phyloP scores from a whole-genome alignment of 1,284 basidiomycete species.

The Moesziomyces globuligerus region DNA sequence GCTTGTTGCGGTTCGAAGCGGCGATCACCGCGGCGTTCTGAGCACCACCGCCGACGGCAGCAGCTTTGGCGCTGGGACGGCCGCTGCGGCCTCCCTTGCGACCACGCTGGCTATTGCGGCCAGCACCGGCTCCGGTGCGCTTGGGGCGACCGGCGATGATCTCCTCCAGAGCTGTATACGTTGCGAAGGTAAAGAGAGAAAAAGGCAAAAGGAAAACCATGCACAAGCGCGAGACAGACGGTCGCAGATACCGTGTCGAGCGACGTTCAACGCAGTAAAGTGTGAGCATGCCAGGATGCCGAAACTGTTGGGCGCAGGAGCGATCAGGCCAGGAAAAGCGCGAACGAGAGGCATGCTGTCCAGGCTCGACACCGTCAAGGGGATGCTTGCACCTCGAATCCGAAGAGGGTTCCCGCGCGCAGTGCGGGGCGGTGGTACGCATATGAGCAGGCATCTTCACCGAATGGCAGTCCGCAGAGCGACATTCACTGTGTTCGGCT shows the following conservation, averaged over 20 bases:
- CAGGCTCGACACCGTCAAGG: not conserved
- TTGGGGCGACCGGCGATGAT: slow-evolving; percentile 62
- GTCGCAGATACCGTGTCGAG: not conserved
- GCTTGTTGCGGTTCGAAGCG: slow-evolving; percentile 63
- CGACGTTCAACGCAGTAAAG: not conserved
- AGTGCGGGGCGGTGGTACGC: too few species aligned
- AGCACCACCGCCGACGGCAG: slow-evolving; percentile 56
- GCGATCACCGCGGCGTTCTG: slow-evolving; percentile 56
- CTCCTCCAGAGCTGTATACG: slow-evolving; percentile 61
- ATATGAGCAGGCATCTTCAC: too few species aligned
- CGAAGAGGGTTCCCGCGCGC: not conserved
- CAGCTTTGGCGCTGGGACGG: slow-evolving; percentile 60
- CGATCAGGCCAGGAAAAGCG: not conserved
- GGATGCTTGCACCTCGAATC: not conserved
- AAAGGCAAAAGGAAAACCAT: slow-evolving; percentile 1
- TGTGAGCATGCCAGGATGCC: not conserved
- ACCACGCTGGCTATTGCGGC: slow-evolving; percentile 38
- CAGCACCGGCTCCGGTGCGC: slow-evolving; percentile 45
- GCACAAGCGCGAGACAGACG: not conserved
- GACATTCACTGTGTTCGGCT: not conserved
- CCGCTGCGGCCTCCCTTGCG: slow-evolving; percentile 41
- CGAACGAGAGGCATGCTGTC: not conserved
- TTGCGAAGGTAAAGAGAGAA: too few species aligned
- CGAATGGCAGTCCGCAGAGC: too few species aligned
- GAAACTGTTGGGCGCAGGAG: not conserved